These are phyloP conservation scores for Gastroboletus turbinatus DNA, from an alignment of 1,284 basidiomycete genomes.

Conservation along the genomic window DNA sequence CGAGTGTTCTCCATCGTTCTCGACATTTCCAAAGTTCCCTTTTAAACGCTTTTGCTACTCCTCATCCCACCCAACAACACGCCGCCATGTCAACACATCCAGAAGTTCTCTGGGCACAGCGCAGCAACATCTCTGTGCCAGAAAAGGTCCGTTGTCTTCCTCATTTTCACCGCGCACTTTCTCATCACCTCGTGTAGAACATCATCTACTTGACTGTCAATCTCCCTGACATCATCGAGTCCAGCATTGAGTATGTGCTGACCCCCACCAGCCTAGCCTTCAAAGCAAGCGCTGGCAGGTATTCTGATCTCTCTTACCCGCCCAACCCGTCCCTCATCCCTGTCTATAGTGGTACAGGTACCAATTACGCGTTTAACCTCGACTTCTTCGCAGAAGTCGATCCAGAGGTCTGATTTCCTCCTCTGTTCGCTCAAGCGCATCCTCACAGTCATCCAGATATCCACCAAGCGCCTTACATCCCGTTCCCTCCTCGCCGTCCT, in stretches of 20 bases:
- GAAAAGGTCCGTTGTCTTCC: slow-evolving; percentile 57
- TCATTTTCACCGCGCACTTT: neutral
- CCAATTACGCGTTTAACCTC: slow-evolving; percentile 71
- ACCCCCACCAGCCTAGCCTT: slow-evolving; percentile 66
- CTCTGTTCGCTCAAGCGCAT: neutral
- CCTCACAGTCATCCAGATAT: slow-evolving; percentile 50
- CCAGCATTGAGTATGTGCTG: slow-evolving; percentile 62
- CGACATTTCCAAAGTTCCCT: slow-evolving; percentile 32
- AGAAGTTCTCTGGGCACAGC: slow-evolving; percentile 90
- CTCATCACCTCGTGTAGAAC: slow-evolving; percentile 53
- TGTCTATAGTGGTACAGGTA: slow-evolving; percentile 51
- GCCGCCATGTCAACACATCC: slow-evolving; percentile 63
- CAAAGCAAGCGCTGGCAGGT: slow-evolving; percentile 73
- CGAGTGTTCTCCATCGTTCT: slow-evolving; percentile 39
- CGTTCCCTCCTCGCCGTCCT: slow-evolving; percentile 69
- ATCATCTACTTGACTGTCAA: slow-evolving; percentile 83
- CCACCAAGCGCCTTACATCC: slow-evolving; percentile 59
- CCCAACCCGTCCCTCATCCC: slow-evolving; percentile 7
- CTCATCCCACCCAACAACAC: slow-evolving; percentile 11
- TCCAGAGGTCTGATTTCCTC: slow-evolving; percentile 57
- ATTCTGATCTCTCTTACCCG: slow-evolving; percentile 29
- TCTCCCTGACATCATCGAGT: slow-evolving; percentile 73
- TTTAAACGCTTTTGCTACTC: slow-evolving; percentile 6
- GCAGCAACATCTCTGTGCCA: slow-evolving; percentile 65
- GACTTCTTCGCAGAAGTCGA: slow-evolving; percentile 73